Percentiles rank a stretch among this genome's conserved stretches.
Evolutionary conservation across 495 filamentous ascomycete species (phyloP).

Genomic region (Podospora appendiculata): DNA sequence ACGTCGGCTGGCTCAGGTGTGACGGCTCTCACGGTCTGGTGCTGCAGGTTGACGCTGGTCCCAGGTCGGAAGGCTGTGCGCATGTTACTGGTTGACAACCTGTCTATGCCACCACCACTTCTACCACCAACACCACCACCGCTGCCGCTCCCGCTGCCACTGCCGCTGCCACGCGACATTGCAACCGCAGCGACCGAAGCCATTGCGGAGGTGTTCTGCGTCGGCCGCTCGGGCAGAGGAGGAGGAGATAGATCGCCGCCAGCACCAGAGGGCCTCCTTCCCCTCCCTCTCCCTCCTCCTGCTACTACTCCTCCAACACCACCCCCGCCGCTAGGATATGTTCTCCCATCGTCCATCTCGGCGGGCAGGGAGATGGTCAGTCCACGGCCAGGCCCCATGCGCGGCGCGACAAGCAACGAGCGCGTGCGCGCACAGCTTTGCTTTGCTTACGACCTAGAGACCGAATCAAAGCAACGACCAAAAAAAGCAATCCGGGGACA

Average conservation of each 20-base stretch:
- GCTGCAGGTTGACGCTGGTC: constrained; percentile 10
- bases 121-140: neutral
- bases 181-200: constrained; percentile 18
- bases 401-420: neutral
- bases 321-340: too few relatives aligned
- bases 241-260: neutral
- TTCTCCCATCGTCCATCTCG: neutral
- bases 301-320: too few relatives aligned
- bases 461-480: too few relatives aligned
- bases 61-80: constrained; percentile 17
- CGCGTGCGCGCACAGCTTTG: neutral
- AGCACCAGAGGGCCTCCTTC: too few relatives aligned
- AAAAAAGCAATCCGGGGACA: too few relatives aligned
- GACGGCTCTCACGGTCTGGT: constrained; percentile 39
- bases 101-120: constrained; percentile 9
- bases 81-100: constrained; percentile 15
- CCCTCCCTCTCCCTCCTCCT: too few relatives aligned
- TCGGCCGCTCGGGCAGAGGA: constrained; percentile 15
- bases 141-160: neutral
- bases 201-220: constrained; percentile 7
- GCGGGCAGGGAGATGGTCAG: constrained; percentile 14
- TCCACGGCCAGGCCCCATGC: constrained; percentile 8
- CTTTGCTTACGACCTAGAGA: neutral
- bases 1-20: constrained; percentile 44
- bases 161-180: constrained; percentile 13